Conservation (phyloP, 2,329 filamentous ascomycete genomes). For the Pestalotiopsis sp. region DNA sequence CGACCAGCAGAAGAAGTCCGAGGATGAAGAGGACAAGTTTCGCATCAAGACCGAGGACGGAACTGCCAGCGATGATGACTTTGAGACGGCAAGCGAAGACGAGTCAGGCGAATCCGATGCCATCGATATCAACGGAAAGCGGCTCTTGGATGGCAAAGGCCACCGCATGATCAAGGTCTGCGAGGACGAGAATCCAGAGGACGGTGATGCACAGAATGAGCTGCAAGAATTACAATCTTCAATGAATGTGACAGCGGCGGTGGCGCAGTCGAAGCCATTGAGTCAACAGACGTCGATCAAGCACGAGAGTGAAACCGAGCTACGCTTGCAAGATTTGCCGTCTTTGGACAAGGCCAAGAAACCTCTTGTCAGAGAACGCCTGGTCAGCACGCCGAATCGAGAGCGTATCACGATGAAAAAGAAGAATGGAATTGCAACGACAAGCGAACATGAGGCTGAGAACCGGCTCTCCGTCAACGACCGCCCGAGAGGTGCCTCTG, state of each 20-base stretch:
- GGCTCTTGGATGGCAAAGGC: constrained; percentile 67
- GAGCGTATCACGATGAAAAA: background rate
- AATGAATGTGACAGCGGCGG: constrained; percentile 14
- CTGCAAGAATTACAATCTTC: constrained; percentile 61
- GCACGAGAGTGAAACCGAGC: background rate
- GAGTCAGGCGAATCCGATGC: constrained; percentile 48
- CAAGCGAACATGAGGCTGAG: background rate
- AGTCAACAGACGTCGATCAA: background rate
- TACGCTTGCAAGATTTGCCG: background rate
- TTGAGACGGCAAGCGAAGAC: constrained; percentile 46
- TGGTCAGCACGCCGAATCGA: background rate
- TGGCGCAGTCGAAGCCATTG: background rate
- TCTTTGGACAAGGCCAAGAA: background rate
- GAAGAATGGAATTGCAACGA: background rate
- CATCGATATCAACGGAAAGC: constrained; percentile 65
- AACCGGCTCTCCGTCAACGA: background rate
- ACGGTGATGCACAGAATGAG: constrained; percentile 63
- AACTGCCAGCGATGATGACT: constrained; percentile 35
- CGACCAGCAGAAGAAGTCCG: constrained; percentile 58
- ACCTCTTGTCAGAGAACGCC: background rate
- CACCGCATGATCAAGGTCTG: constrained; percentile 74
- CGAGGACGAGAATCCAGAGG: constrained; percentile 64
- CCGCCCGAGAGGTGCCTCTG: background rate
- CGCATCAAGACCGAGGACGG: constrained; percentile 30
- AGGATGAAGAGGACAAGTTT: constrained; percentile 45